Evolutionary conservation across 1,284 basidiomycete genomes (phyloP).

Genomic region (Puccinia hordei): DNA sequence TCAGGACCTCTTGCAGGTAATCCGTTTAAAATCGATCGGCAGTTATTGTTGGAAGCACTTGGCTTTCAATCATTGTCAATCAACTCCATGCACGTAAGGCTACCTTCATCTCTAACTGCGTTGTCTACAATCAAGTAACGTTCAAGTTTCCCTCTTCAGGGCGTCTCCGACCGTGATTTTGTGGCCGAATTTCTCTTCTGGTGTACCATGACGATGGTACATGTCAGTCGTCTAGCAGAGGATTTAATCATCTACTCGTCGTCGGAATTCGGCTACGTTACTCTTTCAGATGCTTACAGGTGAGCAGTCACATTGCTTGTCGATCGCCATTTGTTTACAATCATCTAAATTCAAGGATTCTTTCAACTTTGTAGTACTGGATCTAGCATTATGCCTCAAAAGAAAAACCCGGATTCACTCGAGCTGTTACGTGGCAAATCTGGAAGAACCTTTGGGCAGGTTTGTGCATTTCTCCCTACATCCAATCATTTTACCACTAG

Average conservation of each 20-base stretch:
- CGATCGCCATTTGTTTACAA: neutral
- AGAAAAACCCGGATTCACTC: slow-evolving; percentile 97
- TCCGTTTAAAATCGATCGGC: slow-evolving; percentile 83
- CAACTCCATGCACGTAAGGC: slow-evolving; percentile 75
- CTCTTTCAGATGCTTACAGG: slow-evolving; percentile 94
- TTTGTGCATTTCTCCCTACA: neutral
- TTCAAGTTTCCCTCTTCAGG: slow-evolving; percentile 59
- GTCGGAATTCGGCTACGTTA: slow-evolving; percentile 93
- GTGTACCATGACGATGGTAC: slow-evolving; percentile 86
- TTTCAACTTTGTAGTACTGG: slow-evolving; percentile 70
- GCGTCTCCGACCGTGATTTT: slow-evolving; percentile 95
- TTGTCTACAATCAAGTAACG: neutral
- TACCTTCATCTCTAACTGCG: neutral
- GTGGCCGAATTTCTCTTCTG: slow-evolving; percentile 97
- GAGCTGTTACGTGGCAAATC: slow-evolving; percentile 93
- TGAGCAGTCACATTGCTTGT: slow-evolving; percentile 58
- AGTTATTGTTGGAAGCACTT: slow-evolving; percentile 80
- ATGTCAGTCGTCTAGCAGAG: slow-evolving; percentile 91
- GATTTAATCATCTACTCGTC: slow-evolving; percentile 96
- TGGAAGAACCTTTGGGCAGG: slow-evolving; percentile 86
- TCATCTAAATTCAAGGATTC: neutral
- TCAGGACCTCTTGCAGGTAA: slow-evolving; percentile 95
- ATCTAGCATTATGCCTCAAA: slow-evolving; percentile 99
- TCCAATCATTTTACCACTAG: neutral
- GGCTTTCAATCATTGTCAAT: slow-evolving; percentile 81